These are phyloP conservation scores for Metschnikowia cubensis DNA, from an alignment of 805 yeast genomes.

Conservation along the genomic window DNA sequence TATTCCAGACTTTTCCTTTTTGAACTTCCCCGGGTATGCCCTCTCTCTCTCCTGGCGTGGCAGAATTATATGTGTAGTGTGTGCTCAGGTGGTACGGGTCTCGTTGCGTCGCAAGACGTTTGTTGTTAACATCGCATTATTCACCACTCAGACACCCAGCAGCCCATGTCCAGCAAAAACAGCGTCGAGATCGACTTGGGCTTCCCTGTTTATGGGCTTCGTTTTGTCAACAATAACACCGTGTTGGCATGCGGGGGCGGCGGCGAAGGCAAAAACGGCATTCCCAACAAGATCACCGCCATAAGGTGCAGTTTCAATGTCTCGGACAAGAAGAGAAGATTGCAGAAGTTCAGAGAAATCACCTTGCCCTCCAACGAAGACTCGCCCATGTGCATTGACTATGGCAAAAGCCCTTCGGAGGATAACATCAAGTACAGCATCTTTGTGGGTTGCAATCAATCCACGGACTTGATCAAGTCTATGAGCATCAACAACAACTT, in stretches of 20 bases:
- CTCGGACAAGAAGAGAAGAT: slow-evolving; percentile 33
- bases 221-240: slow-evolving; percentile 57
- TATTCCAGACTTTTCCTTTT: too few relatives aligned
- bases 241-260: slow-evolving; percentile 89
- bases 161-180: slow-evolving; percentile 17
- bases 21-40: too few relatives aligned
- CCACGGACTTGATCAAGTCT: slow-evolving; percentile 49
- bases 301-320: slow-evolving; percentile 53
- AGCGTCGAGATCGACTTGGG: slow-evolving; percentile 45
- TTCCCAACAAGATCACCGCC: slow-evolving; percentile 77
- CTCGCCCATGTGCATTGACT: slow-evolving; percentile 81
- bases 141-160: slow-evolving; percentile 1
- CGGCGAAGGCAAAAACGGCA: slow-evolving; percentile 88
- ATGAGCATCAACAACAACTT: slow-evolving; percentile 66
- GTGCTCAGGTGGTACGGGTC: slow-evolving; percentile 2
- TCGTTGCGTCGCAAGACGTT: slow-evolving; percentile 3
- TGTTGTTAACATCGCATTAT: slow-evolving; percentile 3
- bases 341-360: slow-evolving; percentile 63
- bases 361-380: slow-evolving; percentile 64
- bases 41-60: background rate
- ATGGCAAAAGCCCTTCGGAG: slow-evolving; percentile 20
- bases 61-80: background rate
- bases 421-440: slow-evolving; percentile 41
- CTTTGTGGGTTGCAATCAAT: slow-evolving; percentile 74
- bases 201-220: slow-evolving; percentile 79